These are phyloP conservation scores for Casuarina glauca DNA, from an alignment of 306 rosid genomes.

Conservation along the genomic window DNA sequence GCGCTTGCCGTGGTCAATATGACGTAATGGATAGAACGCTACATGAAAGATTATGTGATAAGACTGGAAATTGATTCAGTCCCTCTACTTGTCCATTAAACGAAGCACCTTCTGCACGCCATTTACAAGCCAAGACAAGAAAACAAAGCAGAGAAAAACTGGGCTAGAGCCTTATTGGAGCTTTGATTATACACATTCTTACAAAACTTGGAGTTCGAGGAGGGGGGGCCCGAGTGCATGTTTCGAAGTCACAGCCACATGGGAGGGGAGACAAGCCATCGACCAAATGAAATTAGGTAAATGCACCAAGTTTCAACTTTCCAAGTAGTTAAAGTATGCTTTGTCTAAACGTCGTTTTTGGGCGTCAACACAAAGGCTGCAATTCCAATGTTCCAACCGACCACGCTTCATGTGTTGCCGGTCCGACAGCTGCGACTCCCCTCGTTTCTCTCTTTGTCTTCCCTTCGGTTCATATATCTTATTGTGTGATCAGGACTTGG, in stretches of 20 bases:
- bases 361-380: not conserved
- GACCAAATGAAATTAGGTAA: not conserved
- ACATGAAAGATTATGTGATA: too few species aligned
- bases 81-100: not conserved
- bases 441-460: not conserved
- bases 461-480: not conserved
- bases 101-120: not conserved
- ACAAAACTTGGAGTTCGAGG: not conserved
- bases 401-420: not conserved
- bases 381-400: not conserved
- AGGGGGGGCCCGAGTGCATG: not conserved
- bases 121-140: not conserved
- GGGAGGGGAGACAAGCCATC: not conserved
- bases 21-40: too few species aligned
- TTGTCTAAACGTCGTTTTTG: not conserved
- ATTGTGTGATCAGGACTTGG: not conserved
- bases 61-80: not conserved
- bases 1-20: too few species aligned
- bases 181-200: not conserved
- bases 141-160: not conserved
- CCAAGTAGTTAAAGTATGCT: not conserved
- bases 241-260: not conserved
- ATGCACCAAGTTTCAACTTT: not conserved
- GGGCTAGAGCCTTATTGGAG: not conserved
- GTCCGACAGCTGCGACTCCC: not conserved